phyloP scores from a whole-genome alignment of 345 rosid genomes.

The Murraya koenigii region DNA sequence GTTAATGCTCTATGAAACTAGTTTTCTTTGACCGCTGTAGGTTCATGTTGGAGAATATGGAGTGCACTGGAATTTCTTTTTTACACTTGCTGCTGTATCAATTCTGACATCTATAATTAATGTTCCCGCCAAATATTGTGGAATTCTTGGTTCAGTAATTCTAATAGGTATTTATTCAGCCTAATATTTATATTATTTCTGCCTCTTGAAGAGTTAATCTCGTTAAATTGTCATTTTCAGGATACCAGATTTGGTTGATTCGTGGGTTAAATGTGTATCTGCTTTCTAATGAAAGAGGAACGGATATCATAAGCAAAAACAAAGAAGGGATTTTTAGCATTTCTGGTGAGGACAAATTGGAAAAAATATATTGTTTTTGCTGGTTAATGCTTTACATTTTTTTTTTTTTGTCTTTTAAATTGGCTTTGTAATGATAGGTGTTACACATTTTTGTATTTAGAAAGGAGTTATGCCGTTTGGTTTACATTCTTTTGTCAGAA shows the following conservation, averaged over 20 bases:
- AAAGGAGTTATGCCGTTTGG: background rate
- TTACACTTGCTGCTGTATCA: conserved; percentile 83
- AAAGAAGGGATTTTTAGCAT: conserved; percentile 87
- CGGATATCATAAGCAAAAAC: conserved; percentile 69
- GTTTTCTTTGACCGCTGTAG: conserved; percentile 28
- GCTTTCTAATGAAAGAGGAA: conserved; percentile 71
- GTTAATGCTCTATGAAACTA: background rate
- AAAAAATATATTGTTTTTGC: background rate
- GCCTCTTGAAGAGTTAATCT: conserved; percentile 5
- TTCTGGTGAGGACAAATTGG: conserved; percentile 47
- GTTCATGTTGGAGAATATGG: conserved; percentile 87
- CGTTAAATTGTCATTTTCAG: conserved; percentile 35
- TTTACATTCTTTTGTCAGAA: background rate
- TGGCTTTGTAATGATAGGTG: background rate
- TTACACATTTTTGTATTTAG: background rate
- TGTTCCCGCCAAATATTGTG: conserved; percentile 67
- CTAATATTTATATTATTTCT: background rate
- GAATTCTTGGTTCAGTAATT: conserved; percentile 59
- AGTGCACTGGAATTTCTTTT: conserved; percentile 95
- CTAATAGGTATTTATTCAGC: conserved; percentile 47
- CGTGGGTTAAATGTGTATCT: conserved; percentile 66
- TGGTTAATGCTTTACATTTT: background rate
- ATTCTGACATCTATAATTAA: conserved; percentile 59
- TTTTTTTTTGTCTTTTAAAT: background rate
- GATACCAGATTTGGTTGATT: conserved; percentile 68